Base-by-base conservation (phyloP, 768 basidiomycete genomes). In the Russula ochroleuca region DNA sequence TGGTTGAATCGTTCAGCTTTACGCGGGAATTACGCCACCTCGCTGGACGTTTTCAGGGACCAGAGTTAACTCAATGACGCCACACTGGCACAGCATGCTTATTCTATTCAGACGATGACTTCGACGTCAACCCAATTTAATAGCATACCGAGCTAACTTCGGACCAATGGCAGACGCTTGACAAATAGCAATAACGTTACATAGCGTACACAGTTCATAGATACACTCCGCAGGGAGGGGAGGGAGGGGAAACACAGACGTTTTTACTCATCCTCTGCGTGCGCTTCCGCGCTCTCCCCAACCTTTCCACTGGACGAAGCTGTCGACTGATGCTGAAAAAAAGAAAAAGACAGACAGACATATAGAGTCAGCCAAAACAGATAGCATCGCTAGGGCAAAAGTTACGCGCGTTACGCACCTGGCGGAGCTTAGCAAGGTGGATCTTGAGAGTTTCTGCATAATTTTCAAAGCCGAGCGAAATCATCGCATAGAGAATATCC, bases 401-500 rank as follows among this genome's bases (percentile, higher is more conserved):
- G 10, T 28, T 28, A 28, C 28, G 28, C 13, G 49, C 13, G 6
- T 13, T 61, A 65, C 76, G 63, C 59, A 90, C 91, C 83, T 91
- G 86, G 68, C 94, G 78, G 69, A 94, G 80, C 76, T 96, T 96
- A 5, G 94, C 86, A 50, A 98, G 77, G 76, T 97, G 93, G 57
- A 98, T 92, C 77, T 91, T 93, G 61, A 97, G 78, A 40, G 90
- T 90, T 77, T 94, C 92, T 53, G 88, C 89, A 70, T 98, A 97
- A 70, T 96, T 90, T 69, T 97, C 95, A 70, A 97, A 97, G 25
- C 96, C 96, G 23, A 98, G 82, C 41, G 87, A 83, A 40, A 82
- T 78, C 92, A 98, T 94, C n/a, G 94, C 94, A 69, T 92, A 90
- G 61, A 98, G 76, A 51, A 98, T 95, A 74, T 98, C 96, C 79